Conservation (phyloP, 805 yeast genomes). For the Metschnikowia peoriensis region DNA sequence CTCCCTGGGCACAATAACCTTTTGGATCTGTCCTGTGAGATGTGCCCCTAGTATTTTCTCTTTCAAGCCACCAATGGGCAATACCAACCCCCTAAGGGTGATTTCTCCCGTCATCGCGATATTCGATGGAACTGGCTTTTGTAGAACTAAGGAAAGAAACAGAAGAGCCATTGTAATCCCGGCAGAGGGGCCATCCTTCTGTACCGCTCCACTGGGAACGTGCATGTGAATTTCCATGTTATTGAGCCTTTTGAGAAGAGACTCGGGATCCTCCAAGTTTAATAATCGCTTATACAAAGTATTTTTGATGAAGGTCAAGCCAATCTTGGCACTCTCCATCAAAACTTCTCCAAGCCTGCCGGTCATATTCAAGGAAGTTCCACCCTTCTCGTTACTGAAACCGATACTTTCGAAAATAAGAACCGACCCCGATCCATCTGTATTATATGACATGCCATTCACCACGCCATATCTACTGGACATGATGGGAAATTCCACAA, state of each 20-base stretch:
- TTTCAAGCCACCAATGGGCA: constrained; percentile 80
- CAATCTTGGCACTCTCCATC: constrained; percentile 78
- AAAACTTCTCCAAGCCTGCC: constrained; percentile 82
- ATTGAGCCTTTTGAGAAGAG: constrained; percentile 44
- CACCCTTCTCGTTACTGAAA: constrained; percentile 44
- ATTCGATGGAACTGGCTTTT: constrained; percentile 43
- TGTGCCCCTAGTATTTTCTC: constrained; percentile 82
- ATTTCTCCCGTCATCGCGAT: constrained; percentile 89
- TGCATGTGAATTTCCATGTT: constrained; percentile 56
- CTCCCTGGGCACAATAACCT: constrained; percentile 67
- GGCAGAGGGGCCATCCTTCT: constrained; percentile 50
- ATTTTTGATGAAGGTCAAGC: constrained; percentile 67
- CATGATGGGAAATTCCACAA: constrained; percentile 39
- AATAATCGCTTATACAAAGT: constrained; percentile 38
- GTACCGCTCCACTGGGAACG: constrained; percentile 49
- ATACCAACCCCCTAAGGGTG: constrained; percentile 70
- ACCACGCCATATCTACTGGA: constrained; percentile 70
- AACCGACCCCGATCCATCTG: constrained; percentile 83
- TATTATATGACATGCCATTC: constrained; percentile 83
- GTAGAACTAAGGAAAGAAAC: constrained; percentile 43
- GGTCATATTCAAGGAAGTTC: constrained; percentile 56
- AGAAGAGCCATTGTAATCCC: constrained; percentile 51
- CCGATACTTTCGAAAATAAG: constrained; percentile 76
- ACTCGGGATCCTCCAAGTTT: constrained; percentile 29
- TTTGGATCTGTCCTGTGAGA: constrained; percentile 53